Base-by-base conservation (phyloP, 352 stramenopile genomes). In the Phytophthora boehmeriae region DNA sequence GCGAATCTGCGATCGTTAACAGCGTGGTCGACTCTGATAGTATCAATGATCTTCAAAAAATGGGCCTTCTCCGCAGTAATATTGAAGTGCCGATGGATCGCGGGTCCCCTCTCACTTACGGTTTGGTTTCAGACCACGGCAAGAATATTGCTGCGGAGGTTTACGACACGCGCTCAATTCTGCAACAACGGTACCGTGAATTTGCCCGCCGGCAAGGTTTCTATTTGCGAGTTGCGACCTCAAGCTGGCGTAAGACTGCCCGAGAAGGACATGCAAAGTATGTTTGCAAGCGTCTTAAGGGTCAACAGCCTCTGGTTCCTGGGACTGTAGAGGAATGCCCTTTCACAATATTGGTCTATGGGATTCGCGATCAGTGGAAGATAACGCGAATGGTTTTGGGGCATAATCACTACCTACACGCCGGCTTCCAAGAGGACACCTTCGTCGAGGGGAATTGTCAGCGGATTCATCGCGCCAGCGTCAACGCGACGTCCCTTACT, bases 291-390 rank as follows among this genome's bases (percentile, higher is more conserved):
- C 9, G 1, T 4, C 14, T 59, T 28, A 60, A 52, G 23, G 43
- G 19, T 0, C 53, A 53, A 22, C 32, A 48, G 16, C 30, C 17
- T 16, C 23, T 53, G 6, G 19, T 47, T 32, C 20, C 22, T 9
- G 20, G 30, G 1, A 53, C 4, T n/a, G 20, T 11, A 2, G 27
- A 9, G 1, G 14, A 25, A 4, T 54, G 53, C 32, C 53, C 53
- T 23, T 47, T 53, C 39, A 34, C 17, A 27, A 19, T 52, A 2
- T 47, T 14, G 6, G 22, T 60, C 1, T 60, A 60, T n/a, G 42
- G 42, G 8, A 0, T 60, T 30, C 43, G 53, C 1, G 43, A 53
- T 25, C 5, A 53, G 8, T 59, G 53, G 42, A 53, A 60, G 28
- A 32, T 60, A 22, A 60, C 30, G 9, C 8, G 53, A 19, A 53